These are phyloP conservation scores for Tetracladium marchalianum DNA, from an alignment of 495 filamentous ascomycete genomes.

Conservation along the genomic window DNA sequence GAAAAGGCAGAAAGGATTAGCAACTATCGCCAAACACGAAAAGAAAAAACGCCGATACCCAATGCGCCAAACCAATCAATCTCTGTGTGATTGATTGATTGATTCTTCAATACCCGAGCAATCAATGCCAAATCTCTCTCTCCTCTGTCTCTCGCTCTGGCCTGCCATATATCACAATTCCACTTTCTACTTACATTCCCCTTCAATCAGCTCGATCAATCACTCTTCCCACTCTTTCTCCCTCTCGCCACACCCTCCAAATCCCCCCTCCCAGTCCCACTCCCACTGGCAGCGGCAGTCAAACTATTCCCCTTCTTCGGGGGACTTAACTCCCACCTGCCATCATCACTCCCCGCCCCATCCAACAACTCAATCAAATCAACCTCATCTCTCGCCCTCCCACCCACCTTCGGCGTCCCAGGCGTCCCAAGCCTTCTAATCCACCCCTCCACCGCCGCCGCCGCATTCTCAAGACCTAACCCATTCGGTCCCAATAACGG, in stretches of 20 bases:
- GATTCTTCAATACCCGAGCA: too few relatives aligned
- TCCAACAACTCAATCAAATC: constrained; percentile 86
- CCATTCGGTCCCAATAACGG: constrained; percentile 19
- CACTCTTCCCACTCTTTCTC: constrained; percentile 16
- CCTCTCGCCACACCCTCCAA: constrained; percentile 11
- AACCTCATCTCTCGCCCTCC: constrained; percentile 30
- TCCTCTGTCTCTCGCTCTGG: too few relatives aligned
- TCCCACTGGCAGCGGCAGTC: neutral
- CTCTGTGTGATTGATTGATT: too few relatives aligned
- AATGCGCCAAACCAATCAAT: too few relatives aligned
- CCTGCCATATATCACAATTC: too few relatives aligned
- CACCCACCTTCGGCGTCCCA: constrained; percentile 32
- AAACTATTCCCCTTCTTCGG: neutral
- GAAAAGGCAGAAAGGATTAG: too few relatives aligned
- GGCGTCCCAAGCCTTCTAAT: constrained; percentile 64
- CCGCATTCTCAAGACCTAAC: constrained; percentile 65
- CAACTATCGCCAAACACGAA: too few relatives aligned
- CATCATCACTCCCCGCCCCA: constrained; percentile 42
- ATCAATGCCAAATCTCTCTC: too few relatives aligned
- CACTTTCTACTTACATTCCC: too few relatives aligned
- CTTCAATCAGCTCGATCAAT: constrained; percentile 7
- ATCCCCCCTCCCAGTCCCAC: constrained; percentile 13
- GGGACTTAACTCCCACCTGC: constrained; percentile 21
- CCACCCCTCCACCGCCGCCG: constrained; percentile 81
- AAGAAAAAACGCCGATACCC: too few relatives aligned